A percentile compares a stretch with the other conserved stretches of the same genome.
phyloP scores from a whole-genome alignment of 1,139 yeast species.

The Debaryomyces fabryi region DNA sequence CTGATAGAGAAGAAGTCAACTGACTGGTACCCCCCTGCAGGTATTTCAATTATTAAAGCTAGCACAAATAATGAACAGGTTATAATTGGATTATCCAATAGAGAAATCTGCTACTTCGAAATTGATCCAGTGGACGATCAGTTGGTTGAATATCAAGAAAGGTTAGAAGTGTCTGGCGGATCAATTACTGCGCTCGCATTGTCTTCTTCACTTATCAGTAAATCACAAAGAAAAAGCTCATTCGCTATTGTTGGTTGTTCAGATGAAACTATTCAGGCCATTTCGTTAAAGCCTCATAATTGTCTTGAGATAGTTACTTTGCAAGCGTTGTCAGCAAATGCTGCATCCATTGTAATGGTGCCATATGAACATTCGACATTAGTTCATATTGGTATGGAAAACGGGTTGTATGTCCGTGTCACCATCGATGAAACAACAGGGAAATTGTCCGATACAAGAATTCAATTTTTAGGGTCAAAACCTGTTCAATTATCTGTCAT shows the following conservation, averaged over 20 bases:
- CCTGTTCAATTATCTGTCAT: conserved; percentile 56
- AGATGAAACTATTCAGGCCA: conserved; percentile 70
- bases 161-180: conserved; percentile 54
- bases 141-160: conserved; percentile 69
- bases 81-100: conserved; percentile 68
- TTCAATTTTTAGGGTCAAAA: conserved; percentile 73
- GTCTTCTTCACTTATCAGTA: conserved; percentile 35
- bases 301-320: conserved; percentile 65
- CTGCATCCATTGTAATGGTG: conserved; percentile 51
- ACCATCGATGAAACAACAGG: conserved; percentile 63
- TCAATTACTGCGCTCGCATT: conserved; percentile 57
- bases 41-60: conserved; percentile 62
- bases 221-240: conserved; percentile 51
- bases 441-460: conserved; percentile 63
- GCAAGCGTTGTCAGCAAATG: conserved; percentile 68
- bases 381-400: conserved; percentile 78
- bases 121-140: conserved; percentile 62
- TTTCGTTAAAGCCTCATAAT: conserved; percentile 65
- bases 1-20: conserved; percentile 32
- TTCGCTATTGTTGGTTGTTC: conserved; percentile 71
- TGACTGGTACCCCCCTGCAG: conserved; percentile 88
- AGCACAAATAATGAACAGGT: conserved; percentile 70
- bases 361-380: conserved; percentile 17
- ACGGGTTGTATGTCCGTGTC: conserved; percentile 77
- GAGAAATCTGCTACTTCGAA: conserved; percentile 83